A percentile compares a stretch with the other conserved stretches of the same genome.
Conservation (phyloP, 2,329 filamentous ascomycete genomes). For the Karstenula rhodostoma region DNA sequence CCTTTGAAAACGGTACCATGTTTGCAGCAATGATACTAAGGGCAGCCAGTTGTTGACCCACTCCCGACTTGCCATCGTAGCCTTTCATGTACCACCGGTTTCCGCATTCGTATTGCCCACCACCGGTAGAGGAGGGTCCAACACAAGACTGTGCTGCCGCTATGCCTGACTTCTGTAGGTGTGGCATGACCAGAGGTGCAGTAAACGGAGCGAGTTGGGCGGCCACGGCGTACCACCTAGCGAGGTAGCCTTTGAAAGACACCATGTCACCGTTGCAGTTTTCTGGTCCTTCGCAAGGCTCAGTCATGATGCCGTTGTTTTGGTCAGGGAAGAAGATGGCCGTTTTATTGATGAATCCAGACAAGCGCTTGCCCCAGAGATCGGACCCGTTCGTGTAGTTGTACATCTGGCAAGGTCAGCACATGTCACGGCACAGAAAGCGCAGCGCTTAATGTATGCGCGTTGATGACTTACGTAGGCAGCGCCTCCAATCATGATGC, state of each 20-base stretch:
- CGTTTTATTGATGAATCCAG: slow-evolving; percentile 42
- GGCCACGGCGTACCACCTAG: slow-evolving; percentile 61
- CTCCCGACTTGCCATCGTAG: slow-evolving; percentile 59
- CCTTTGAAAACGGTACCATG: slow-evolving; percentile 46
- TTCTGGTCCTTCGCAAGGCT: slow-evolving; percentile 51
- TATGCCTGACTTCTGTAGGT: slow-evolving; percentile 61
- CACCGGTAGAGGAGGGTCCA: slow-evolving; percentile 51
- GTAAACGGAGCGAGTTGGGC: slow-evolving; percentile 67
- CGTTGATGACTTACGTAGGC: slow-evolving; percentile 31
- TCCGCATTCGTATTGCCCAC: slow-evolving; percentile 50
- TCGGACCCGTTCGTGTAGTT: slow-evolving; percentile 49
- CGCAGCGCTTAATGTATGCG: neutral
- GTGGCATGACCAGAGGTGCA: slow-evolving; percentile 58
- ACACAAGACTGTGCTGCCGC: slow-evolving; percentile 64
- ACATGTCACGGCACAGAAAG: neutral
- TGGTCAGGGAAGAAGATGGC: slow-evolving; percentile 52
- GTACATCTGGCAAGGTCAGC: slow-evolving; percentile 43
- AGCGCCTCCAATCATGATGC: slow-evolving; percentile 36
- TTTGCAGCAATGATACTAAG: slow-evolving; percentile 60
- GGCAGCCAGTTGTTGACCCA: slow-evolving; percentile 66
- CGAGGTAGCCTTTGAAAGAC: slow-evolving; percentile 56
- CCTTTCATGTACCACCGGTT: slow-evolving; percentile 51
- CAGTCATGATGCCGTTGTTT: slow-evolving; percentile 51
- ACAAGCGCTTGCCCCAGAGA: slow-evolving; percentile 41
- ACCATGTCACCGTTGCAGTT: slow-evolving; percentile 56